Percentiles rank a stretch among this genome's conserved stretches.
These are phyloP conservation scores for Pisolithus tinctorius DNA, from an alignment of 768 basidiomycete species.

Conservation along the genomic window DNA sequence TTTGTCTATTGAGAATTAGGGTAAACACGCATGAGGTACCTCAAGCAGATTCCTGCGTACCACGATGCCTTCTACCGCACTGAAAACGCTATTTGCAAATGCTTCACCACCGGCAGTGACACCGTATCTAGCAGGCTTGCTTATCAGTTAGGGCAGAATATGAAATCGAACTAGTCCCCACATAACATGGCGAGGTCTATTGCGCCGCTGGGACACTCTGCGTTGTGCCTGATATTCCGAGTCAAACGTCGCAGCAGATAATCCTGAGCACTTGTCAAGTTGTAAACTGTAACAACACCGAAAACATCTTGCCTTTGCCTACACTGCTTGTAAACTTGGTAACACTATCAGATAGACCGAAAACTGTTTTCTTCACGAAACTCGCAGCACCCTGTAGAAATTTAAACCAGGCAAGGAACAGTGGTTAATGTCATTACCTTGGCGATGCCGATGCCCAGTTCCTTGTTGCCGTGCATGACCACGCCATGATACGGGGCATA, in stretches of 20 bases:
- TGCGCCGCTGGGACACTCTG: conserved; percentile 82
- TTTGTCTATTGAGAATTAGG: conserved; percentile 57
- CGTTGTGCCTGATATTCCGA: conserved; percentile 89
- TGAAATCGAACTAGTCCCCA: conserved; percentile 28
- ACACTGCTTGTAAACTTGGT: conserved; percentile 98
- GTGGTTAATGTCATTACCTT: conserved; percentile 45
- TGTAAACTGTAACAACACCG: neutral
- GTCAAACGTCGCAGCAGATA: conserved; percentile 96
- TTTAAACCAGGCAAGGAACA: conserved; percentile 9
- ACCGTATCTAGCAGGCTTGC: conserved; percentile 61
- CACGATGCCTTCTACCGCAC: conserved; percentile 93
- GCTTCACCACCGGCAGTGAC: conserved; percentile 93
- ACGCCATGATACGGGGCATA: conserved; percentile 97
- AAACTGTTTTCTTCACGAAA: conserved; percentile 98
- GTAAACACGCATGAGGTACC: neutral
- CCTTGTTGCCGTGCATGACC: conserved; percentile 93
- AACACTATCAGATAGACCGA: conserved; percentile 91
- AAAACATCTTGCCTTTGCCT: conserved; percentile 65
- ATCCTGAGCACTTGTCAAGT: conserved; percentile 40
- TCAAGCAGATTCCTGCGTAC: conserved; percentile 36
- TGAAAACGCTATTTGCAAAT: conserved; percentile 87
- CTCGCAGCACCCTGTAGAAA: conserved; percentile 83
- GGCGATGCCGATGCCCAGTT: conserved; percentile 89
- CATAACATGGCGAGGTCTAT: conserved; percentile 95
- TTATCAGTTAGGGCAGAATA: neutral